Base-by-base conservation (phyloP, 2,329 filamentous ascomycete genomes). In the Pseudodiploospora longispora region DNA sequence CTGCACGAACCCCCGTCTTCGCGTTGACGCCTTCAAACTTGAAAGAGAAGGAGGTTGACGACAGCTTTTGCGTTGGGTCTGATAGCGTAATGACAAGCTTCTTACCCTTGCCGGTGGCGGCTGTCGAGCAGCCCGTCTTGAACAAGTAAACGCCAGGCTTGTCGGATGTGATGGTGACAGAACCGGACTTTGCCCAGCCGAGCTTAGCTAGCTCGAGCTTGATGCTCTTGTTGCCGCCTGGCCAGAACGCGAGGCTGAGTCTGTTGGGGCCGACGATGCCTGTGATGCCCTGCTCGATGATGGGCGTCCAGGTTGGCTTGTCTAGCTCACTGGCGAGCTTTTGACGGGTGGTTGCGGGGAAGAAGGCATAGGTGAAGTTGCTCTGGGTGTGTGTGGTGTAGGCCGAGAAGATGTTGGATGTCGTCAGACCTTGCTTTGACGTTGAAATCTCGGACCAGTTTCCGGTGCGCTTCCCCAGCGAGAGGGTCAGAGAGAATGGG, bases 361-460 rank as follows among this genome's bases (percentile, higher is more conserved):
- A 51, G 37, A 54, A 30, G 31, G 47, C 50, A 8, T 51, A 55
- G 2, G 51, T 41, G 8, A 40, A 50, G 6, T 40, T 37, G n/a
- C 36, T 28, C 7, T 35, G 29, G 3, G 42, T 37, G 30, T 52
- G 38, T 19, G 45, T 50, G 2, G 47, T 48, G 38, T 54, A 56
- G 0, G 52, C 54, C 2, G 52, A 55, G 39, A 56, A 56, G 10
- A 56, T 47, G 39, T 50, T 42, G 7, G 43, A 44, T 1, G 51
- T 50, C 4, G 39, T 42, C 19, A 37, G 28, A 10, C 52, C 51
- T n/a, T 37, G 42, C 4, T 42, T 50, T 2, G 53, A 55, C 4
- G 52, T 52, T 3, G 51, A 55, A 31, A 55, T 55, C 28, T 48
- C 50, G 27, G 52, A 52, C 53, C 53, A 55, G 37, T 55, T 53